Evolutionary conservation across 306 rosid species (phyloP).

Genomic region (Fragaria vesca): DNA sequence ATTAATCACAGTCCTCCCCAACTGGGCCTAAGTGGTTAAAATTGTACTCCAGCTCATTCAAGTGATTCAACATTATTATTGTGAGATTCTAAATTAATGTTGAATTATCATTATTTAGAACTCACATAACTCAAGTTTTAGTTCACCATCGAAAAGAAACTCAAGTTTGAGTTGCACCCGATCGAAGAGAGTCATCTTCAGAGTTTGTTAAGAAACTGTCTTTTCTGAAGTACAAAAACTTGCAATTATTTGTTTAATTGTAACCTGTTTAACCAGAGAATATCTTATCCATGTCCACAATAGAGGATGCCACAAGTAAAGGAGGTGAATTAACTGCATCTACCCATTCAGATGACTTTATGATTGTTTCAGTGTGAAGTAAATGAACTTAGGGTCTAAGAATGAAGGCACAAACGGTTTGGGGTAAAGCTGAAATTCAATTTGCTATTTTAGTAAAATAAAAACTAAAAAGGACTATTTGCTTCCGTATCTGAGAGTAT

Average conservation of each 20-base stretch:
- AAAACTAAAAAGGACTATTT: not conserved
- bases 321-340: not conserved
- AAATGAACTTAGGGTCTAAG: not conserved
- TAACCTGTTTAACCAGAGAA: not conserved
- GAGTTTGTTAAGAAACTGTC: not conserved
- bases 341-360: conserved; percentile 1
- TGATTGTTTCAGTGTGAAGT: conserved; percentile 1
- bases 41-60: too few relatives aligned
- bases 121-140: too few relatives aligned
- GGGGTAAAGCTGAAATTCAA: not conserved
- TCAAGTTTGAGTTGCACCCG: not conserved
- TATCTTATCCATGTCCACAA: not conserved
- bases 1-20: too few relatives aligned
- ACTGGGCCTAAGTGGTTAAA: too few relatives aligned
- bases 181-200: too few relatives aligned
- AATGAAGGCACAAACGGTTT: not conserved
- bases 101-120: too few relatives aligned
- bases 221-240: too few relatives aligned
- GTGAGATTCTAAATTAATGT: too few relatives aligned
- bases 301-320: not conserved
- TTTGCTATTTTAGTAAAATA: not conserved
- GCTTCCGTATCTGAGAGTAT: not conserved
- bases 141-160: too few relatives aligned
- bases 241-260: too few relatives aligned
- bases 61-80: too few relatives aligned